A percentile compares a stretch with the other conserved stretches of the same genome.
These are phyloP conservation scores for Citrullus mucosospermus DNA, from an alignment of 306 rosid genomes.

Conservation along the genomic window DNA sequence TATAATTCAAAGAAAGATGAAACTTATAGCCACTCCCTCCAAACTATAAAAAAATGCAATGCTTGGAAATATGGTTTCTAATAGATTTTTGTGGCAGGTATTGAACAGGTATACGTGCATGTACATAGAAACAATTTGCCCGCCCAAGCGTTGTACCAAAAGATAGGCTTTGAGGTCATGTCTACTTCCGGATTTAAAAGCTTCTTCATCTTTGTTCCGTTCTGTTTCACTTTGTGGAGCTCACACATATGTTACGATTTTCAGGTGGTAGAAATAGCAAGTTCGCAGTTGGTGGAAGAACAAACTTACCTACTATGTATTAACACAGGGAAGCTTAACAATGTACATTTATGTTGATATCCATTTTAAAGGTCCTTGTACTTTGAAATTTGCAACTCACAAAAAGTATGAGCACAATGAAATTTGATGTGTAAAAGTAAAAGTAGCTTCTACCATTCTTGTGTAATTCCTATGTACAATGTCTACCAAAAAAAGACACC, in stretches of 20 bases:
- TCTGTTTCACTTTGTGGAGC: not conserved
- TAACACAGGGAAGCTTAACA: slow-evolving; percentile 17
- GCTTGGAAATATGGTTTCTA: not conserved
- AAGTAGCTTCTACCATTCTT: not conserved
- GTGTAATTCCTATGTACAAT: not conserved
- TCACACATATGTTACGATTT: slow-evolving; percentile 1
- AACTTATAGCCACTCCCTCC: not conserved
- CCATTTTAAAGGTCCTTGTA: not conserved
- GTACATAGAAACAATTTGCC: slow-evolving; percentile 45
- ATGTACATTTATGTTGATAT: slow-evolving; percentile 1
- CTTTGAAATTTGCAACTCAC: not conserved
- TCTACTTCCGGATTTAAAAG: not conserved
- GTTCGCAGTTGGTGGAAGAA: slow-evolving; percentile 33
- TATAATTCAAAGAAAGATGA: slow-evolving; percentile 14
- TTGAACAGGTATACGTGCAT: slow-evolving; percentile 59
- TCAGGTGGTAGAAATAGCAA: slow-evolving; percentile 58
- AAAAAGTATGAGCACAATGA: not conserved
- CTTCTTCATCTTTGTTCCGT: not conserved
- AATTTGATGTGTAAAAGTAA: not conserved
- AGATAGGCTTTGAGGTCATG: slow-evolving; percentile 76
- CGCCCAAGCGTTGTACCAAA: slow-evolving; percentile 51
- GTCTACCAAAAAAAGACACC: not conserved
- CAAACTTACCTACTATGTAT: slow-evolving; percentile 56
- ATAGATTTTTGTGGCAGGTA: slow-evolving; percentile 26
- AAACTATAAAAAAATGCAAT: not conserved